Evolutionary conservation across 2,329 filamentous ascomycete genomes (phyloP).

Genomic region (Pleoardoris graminearum): DNA sequence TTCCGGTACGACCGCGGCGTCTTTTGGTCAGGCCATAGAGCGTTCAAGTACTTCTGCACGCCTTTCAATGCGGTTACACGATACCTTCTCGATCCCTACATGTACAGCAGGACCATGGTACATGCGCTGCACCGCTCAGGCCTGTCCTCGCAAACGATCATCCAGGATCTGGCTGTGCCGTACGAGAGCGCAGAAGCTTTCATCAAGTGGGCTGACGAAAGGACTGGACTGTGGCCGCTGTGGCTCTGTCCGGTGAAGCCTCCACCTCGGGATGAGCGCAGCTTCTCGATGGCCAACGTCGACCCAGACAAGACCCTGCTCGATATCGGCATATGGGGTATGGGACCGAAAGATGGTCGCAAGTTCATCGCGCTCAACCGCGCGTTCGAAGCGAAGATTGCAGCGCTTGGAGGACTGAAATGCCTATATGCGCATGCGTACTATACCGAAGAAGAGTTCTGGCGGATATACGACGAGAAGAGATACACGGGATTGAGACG

Average conservation of each 20-base stretch:
- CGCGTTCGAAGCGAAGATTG: constrained; percentile 70
- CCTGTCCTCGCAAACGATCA: constrained; percentile 59
- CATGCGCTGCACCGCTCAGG: constrained; percentile 64
- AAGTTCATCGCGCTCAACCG: constrained; percentile 72
- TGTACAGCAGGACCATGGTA: constrained; percentile 66
- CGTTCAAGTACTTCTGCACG: constrained; percentile 63
- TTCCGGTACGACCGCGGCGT: constrained; percentile 67
- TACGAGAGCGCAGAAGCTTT: constrained; percentile 57
- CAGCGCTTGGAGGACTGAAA: constrained; percentile 75
- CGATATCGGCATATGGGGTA: constrained; percentile 74
- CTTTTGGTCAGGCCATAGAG: constrained; percentile 66
- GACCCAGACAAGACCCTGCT: constrained; percentile 34
- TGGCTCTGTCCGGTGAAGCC: constrained; percentile 61
- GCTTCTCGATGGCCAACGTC: constrained; percentile 37
- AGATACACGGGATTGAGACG: constrained; percentile 66
- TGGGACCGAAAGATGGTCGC: constrained; percentile 60
- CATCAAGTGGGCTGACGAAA: constrained; percentile 54
- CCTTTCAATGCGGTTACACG: constrained; percentile 65
- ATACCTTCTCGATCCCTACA: constrained; percentile 62
- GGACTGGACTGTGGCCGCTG: constrained; percentile 58
- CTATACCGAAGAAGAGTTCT: constrained; percentile 73
- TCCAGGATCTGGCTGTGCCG: constrained; percentile 66
- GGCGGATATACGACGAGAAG: constrained; percentile 63
- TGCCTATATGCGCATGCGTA: constrained; percentile 89
- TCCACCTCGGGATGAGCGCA: constrained; percentile 25